Conservation (phyloP, 1,284 basidiomycete species). For the Mycena sp. region DNA sequence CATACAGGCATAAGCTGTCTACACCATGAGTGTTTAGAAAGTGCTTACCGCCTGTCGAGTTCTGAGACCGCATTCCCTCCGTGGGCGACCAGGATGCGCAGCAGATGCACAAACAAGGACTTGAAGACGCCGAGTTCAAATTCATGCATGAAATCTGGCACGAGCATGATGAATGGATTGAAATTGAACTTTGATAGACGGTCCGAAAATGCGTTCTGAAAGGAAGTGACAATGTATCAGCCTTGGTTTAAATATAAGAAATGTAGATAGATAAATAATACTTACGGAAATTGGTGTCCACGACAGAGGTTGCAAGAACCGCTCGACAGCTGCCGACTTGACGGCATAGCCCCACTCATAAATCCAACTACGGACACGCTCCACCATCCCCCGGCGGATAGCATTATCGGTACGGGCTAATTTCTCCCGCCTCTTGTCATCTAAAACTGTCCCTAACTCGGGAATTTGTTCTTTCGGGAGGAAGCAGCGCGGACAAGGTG, state of each 20-base stretch:
- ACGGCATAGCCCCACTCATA: slow-evolving; percentile 35
- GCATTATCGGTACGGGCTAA: slow-evolving; percentile 1
- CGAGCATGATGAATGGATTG: slow-evolving; percentile 13
- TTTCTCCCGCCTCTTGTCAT: slow-evolving; percentile 13
- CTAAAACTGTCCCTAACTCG: slow-evolving; percentile 28
- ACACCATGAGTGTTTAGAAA: background rate
- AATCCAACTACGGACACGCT: slow-evolving; percentile 33
- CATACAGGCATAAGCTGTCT: background rate
- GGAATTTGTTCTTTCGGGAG: slow-evolving; percentile 31
- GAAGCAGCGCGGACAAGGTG: slow-evolving; percentile 42
- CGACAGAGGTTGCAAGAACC: slow-evolving; percentile 37
- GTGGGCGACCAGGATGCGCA: slow-evolving; percentile 9
- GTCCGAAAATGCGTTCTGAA: slow-evolving; percentile 47
- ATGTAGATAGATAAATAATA: background rate
- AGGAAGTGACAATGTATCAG: background rate
- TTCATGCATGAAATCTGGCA: slow-evolving; percentile 17
- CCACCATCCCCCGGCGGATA: slow-evolving; percentile 25
- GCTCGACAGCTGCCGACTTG: slow-evolving; percentile 33
- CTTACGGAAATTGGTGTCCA: slow-evolving; percentile 12
- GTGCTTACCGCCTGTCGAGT: slow-evolving; percentile 28
- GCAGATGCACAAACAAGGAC: slow-evolving; percentile 2
- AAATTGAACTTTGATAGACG: background rate
- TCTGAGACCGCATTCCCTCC: background rate
- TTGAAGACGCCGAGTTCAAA: slow-evolving; percentile 25
- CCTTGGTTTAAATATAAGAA: too few species aligned